Evolutionary conservation across 148 eudicot genomes (phyloP).

Genomic region (Rhododendron molle): DNA sequence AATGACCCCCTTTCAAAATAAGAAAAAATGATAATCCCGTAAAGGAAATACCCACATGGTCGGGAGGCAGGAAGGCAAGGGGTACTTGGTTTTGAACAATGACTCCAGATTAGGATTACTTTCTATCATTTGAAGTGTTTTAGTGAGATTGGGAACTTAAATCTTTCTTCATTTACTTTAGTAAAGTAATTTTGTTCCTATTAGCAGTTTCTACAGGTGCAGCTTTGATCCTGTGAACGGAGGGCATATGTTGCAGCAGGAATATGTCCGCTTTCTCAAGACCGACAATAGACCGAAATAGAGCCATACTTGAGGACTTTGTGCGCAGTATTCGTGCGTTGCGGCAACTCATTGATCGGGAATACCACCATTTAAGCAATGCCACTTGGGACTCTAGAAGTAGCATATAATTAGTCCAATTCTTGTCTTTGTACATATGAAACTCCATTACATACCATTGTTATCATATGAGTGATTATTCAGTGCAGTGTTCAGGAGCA

Average conservation of each 20-base stretch:
- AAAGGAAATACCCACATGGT: neutral
- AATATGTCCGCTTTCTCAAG: constrained; percentile 73
- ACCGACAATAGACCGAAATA: constrained; percentile 48
- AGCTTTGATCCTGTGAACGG: constrained; percentile 77
- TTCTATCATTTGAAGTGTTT: neutral
- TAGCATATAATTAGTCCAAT: neutral
- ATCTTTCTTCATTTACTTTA: neutral
- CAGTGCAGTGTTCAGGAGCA: neutral
- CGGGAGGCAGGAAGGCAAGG: neutral
- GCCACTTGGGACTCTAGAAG: neutral
- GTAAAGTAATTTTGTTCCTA: neutral
- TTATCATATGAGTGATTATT: neutral
- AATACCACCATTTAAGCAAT: neutral
- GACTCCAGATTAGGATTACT: neutral
- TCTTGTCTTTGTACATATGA: neutral
- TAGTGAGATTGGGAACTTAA: neutral
- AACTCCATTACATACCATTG: neutral
- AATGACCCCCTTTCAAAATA: neutral
- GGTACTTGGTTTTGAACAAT: neutral
- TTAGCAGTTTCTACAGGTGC: constrained; percentile 75
- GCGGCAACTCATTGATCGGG: neutral
- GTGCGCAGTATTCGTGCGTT: neutral
- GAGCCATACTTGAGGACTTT: neutral
- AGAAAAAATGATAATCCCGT: neutral
- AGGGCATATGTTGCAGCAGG: constrained; percentile 83